Base-by-base conservation (phyloP, 2,329 filamentous ascomycete genomes). In the Alternaria ethzedia region DNA sequence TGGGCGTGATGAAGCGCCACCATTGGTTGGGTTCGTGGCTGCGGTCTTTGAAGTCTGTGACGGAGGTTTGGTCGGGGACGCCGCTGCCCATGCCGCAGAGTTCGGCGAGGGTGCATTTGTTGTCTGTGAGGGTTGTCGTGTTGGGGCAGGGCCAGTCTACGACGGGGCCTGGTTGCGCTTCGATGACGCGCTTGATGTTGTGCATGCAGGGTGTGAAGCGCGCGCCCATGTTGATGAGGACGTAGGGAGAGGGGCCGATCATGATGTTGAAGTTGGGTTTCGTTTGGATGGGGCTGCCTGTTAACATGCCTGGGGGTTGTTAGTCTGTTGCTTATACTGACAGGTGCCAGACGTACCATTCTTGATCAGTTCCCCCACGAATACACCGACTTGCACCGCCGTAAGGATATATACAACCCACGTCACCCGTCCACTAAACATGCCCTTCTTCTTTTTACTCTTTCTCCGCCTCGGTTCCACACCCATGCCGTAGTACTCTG, bases 221-320 rank as follows among this genome's bases (percentile, higher is more conserved):
- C 44, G 94, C 93, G 62, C 96, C 96, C 93, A 99, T 97, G 80
- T 97, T 97, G 83, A 98, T 97, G 73, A 97, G 88, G 23, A 98
- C 89, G 71, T 93, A 93, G 2, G 90, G 88, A 6, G 94, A 97
- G 1, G 96, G 96, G 0, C 96, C 96, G 75, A 99, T 97, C 93
- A 99, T 97, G 62, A 92, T 91, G 82, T 98, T 99, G 83, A 99
- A 97, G 15, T 86, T 86, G 2, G 96, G 96, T 59, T 95, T 88
- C 56, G 89, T 94, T 81, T 89, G 87, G 75, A 93, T 93, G 20
- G 91, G 88, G 0, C 91, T 90, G 57, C 91, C 91, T 1, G 95
- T 97, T 28, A 94, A 82, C 70, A 91, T 86, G 56, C 86, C 91
- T 94, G 67, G 12, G 1, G 15, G 20, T 28, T 58, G 64, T 73